Base-by-base conservation (phyloP, 2,329 filamentous ascomycete genomes). In the Ophiostoma australiae region DNA sequence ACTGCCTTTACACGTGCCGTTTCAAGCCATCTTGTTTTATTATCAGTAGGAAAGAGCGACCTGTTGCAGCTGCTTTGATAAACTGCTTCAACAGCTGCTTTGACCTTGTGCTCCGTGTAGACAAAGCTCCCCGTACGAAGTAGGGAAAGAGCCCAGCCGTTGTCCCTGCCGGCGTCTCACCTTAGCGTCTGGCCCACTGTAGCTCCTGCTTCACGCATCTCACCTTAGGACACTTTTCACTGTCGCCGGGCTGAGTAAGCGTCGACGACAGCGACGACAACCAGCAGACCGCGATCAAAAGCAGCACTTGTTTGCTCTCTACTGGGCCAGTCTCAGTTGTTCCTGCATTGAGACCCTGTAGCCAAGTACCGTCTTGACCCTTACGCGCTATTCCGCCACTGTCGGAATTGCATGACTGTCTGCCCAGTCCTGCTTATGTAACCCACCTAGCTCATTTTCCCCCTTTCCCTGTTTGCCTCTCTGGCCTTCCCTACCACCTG, bases 221-320 rank as follows among this genome's bases (percentile, higher is more conserved):
- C 52, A 58, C 52, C 52, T 58, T 8, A 58, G 52, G 52, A 58
- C 52, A 58, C 52, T 58, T 58, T 58, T 58, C 52, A 58, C 23
- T 58, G 52, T 10, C 52, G 27, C 23, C n/a, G 10, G 23, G n/a
- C 52, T 48, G 44, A 48, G 44, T 48, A 17, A 48, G 44, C 17
- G 17, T 23, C 27, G 23, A 13, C 52, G 52, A 58, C 52, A 23
- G 8, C 52, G n/a, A 58, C 52, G 23, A 27, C 52, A 58, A 13
- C n/a, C 52, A 58, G 7, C n/a, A 23, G 48, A 23, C 11, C 31
- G 10, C 52, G 20, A 58, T 10, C 52, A 27, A 23, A 8, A 27
- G 11, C 52, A 58, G 8, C n/a, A 10, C 2, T 27, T 27, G 11
- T 41, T 13, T 41, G 39, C 11, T 48, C 44, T 48, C 6, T 48